Evolutionary conservation across 495 filamentous ascomycete genomes (phyloP), one percentile per base, ranked within the genome.

Genomic region (Parmelia sp.): DNA sequence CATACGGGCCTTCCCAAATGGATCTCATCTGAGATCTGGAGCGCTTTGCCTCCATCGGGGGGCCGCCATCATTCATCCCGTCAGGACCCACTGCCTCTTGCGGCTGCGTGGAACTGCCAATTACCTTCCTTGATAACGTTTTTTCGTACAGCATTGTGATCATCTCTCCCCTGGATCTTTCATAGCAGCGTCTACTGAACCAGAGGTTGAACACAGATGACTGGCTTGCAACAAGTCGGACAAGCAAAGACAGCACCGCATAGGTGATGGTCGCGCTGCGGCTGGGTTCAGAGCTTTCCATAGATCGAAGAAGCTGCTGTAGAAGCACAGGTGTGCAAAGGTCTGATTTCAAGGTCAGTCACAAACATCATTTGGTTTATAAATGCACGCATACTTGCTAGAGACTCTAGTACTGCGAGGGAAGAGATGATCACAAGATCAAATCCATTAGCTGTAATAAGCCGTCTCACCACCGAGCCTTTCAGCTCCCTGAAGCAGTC

Each of bases 111-210:
- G 55, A 44, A 36, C 80, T 71, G 12, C 84, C 84, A 61, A 89
- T 81, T 1, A 90, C 82, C 74, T 93, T 92, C 39, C 90, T 77
- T 8, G 84, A 82, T 12, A 94, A 74, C 0, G 89, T 90, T 74
- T 95, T 95, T 71, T 91, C 90, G 63, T 92, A 92, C 33, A 94
- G 78, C 84, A 91, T 92, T 61, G 90, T 93, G 58, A 95, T 87
- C 85, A 93, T 86, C 71, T 92, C 90, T 12, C 90, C 90, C 51
- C 90, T 77, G 8, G 88, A 89, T 58, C 90, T 78, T 69, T 95
- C 90, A 68, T 93, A 95, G 63, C 80, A 81, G 59, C 90, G 82
- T 57, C 90, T 80, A 60, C 83, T 81, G 69, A 85, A 91, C 90
- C 90, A 93, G 0, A 91, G 74, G 57, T 72, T 83, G 65, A 93